Evolutionary conservation across 2,329 filamentous ascomycete species (phyloP), one percentile per base, ranked within the genome.

Genomic region (Elsinoe batatas): DNA sequence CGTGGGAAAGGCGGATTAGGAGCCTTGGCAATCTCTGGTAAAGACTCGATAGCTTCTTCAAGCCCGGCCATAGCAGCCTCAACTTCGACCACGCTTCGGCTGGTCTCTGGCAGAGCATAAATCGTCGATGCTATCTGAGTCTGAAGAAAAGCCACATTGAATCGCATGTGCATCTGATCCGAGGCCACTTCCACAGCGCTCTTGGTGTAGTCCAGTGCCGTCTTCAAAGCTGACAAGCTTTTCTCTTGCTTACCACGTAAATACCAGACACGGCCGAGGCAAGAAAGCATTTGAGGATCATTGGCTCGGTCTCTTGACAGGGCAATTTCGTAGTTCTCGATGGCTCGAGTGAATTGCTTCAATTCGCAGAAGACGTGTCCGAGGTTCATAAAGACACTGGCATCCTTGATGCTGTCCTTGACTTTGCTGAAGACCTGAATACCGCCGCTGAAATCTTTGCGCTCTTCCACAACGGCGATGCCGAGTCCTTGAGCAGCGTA

Each of bases 111-210:
- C 54, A 95, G 76, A 35, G 75, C 77, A 69, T 89, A 85, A 55
- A 96, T 83, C 30, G 87, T 81, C 44, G 86, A 85, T 17, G 91
- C 91, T 55, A 97, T 83, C 69, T 96, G 91, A 60, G 95, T 94
- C 67, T 97, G 93, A 26, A 97, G 88, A 66, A 96, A 98, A 0
- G 93, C 93, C 26, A 98, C 88, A 65, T 98, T 98, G 79, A 98
- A 98, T 69, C 93, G 89, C 70, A 93, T 88, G 70, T 95, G 89
- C 30, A 91, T 79, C 64, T 95, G 88, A 3, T 93, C 87, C 0
- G 90, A 87, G 1, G 87, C 83, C 55, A 87, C 80, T 56, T 83
- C 80, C 15, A 95, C 80, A 22, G 91, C 89, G 80, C 79, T 79
- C 58, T 77, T 74, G 12, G 82, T 80, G 63, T 82, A 83, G 38